A percentile compares a stretch with the other conserved stretches of the same genome.
Conservation (phyloP, 2,329 filamentous ascomycete species). For the Trichoderma sp. region DNA sequence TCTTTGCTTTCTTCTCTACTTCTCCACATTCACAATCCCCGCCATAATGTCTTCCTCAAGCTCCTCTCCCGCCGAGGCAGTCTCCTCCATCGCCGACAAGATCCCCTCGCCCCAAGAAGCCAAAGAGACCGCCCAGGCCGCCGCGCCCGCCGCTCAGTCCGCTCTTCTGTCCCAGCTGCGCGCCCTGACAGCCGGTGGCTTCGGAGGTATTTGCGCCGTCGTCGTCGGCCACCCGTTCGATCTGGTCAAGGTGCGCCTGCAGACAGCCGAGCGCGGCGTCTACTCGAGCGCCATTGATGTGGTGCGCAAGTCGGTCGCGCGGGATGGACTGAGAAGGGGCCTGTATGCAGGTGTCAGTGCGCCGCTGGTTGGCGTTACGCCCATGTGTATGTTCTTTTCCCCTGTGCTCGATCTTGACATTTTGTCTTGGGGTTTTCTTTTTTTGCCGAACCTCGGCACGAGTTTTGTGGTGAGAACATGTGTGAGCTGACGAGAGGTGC, state of each 20-base stretch:
- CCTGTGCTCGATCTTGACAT: not conserved
- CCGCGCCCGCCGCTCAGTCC: slow-evolving; percentile 28
- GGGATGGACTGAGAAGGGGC: slow-evolving; percentile 76
- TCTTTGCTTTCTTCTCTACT: not conserved
- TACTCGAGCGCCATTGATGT: slow-evolving; percentile 91
- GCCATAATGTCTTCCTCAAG: slow-evolving; percentile 19
- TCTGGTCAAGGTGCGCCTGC: slow-evolving; percentile 93
- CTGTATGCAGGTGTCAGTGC: slow-evolving; percentile 97
- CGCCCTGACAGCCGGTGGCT: slow-evolving; percentile 84
- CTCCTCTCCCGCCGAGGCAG: slow-evolving; percentile 21
- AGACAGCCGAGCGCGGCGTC: slow-evolving; percentile 91
- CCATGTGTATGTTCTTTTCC: slow-evolving; percentile 77
- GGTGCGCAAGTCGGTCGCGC: slow-evolving; percentile 80
- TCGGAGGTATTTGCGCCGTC: slow-evolving; percentile 91
- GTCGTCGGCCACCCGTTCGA: slow-evolving; percentile 96
- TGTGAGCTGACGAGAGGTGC: not conserved
- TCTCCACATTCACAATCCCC: not conserved
- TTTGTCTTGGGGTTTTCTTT: not conserved
- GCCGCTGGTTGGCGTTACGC: slow-evolving; percentile 90
- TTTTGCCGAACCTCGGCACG: slow-evolving; percentile 4
- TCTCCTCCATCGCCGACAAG: slow-evolving; percentile 38
- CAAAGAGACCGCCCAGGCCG: slow-evolving; percentile 21
- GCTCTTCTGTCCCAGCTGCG: slow-evolving; percentile 58
- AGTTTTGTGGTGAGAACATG: not conserved
- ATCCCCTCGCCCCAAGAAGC: slow-evolving; percentile 45